These are phyloP conservation scores for Cutaneotrichosporon mucoides DNA, from an alignment of 1,284 basidiomycete species.

Conservation along the genomic window DNA sequence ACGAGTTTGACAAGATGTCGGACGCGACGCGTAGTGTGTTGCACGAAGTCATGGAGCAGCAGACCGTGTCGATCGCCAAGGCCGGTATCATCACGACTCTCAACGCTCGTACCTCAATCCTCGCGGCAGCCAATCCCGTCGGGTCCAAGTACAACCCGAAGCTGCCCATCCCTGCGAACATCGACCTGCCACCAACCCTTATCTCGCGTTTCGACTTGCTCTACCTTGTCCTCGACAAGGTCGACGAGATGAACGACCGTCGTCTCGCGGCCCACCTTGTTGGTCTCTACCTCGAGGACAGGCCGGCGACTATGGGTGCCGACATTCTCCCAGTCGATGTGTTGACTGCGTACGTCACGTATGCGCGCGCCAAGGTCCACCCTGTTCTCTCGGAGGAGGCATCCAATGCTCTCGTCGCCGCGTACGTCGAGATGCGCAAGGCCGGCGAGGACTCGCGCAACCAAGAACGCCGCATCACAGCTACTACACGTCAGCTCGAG, in stretches of 20 bases:
- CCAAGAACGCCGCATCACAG: constrained; percentile 90
- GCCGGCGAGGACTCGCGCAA: constrained; percentile 82
- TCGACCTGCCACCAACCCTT: constrained; percentile 94
- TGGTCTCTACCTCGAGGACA: constrained; percentile 87
- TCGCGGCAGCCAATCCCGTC: constrained; percentile 95
- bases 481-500: constrained; percentile 94
- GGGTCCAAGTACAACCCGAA: constrained; percentile 92
- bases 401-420: constrained; percentile 73
- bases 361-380: constrained; percentile 81
- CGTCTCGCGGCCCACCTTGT: constrained; percentile 89
- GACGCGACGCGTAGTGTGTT: constrained; percentile 93
- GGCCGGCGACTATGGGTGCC: constrained; percentile 61
- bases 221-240: constrained; percentile 94
- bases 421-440: constrained; percentile 91
- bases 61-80: constrained; percentile 99
- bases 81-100: constrained; percentile 98
- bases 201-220: constrained; percentile 97
- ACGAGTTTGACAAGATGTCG: constrained; percentile 99
- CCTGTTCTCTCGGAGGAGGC: constrained; percentile 90
- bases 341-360: constrained; percentile 91
- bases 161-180: constrained; percentile 75
- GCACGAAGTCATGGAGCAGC: constrained; percentile 99
- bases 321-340: constrained; percentile 83
- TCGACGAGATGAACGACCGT: constrained; percentile 86
- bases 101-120: constrained; percentile 93